Percentiles rank a stretch among this genome's conserved stretches.
Evolutionary conservation across 768 basidiomycete genomes (phyloP).

Genomic region (Naganishia kalamii): DNA sequence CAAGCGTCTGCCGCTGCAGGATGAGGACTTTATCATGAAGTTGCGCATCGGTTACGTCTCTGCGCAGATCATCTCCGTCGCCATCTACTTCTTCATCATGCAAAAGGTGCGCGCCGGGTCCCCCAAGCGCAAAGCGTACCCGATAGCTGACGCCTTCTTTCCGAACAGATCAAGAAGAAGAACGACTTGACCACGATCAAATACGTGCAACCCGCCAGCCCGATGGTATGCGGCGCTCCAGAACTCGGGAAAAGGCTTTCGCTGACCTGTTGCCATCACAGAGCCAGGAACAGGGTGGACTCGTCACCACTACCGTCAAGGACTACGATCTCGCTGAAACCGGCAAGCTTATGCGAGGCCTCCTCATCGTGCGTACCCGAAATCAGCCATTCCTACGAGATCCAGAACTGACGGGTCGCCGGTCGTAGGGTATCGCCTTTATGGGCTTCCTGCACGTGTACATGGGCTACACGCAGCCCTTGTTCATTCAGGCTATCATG

Average conservation of each 20-base stretch:
- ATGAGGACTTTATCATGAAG: constrained; percentile 71
- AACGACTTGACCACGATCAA: constrained; percentile 94
- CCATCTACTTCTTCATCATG: constrained; percentile 72
- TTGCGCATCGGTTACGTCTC: constrained; percentile 77
- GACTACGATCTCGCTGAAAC: constrained; percentile 90
- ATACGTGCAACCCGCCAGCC: constrained; percentile 74
- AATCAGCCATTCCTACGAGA: constrained; percentile 44
- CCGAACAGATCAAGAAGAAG: constrained; percentile 73
- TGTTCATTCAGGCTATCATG: constrained; percentile 93
- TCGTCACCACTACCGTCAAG: constrained; percentile 81
- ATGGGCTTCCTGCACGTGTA: constrained; percentile 90
- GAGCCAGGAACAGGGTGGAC: constrained; percentile 58
- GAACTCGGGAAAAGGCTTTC: neutral
- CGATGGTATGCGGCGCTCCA: constrained; percentile 55
- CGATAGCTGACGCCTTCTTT: neutral
- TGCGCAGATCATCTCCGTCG: constrained; percentile 65
- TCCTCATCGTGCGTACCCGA: constrained; percentile 41
- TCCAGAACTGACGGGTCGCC: neutral
- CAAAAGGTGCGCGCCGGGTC: constrained; percentile 53
- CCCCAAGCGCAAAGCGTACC: neutral
- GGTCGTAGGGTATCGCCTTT: constrained; percentile 62
- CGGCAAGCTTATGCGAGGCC: constrained; percentile 57
- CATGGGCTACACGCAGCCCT: constrained; percentile 89
- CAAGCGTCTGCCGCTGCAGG: constrained; percentile 81
- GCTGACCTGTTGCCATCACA: constrained; percentile 2